phyloP scores from a whole-genome alignment of 805 yeast species.

The Ogataea henricii region DNA sequence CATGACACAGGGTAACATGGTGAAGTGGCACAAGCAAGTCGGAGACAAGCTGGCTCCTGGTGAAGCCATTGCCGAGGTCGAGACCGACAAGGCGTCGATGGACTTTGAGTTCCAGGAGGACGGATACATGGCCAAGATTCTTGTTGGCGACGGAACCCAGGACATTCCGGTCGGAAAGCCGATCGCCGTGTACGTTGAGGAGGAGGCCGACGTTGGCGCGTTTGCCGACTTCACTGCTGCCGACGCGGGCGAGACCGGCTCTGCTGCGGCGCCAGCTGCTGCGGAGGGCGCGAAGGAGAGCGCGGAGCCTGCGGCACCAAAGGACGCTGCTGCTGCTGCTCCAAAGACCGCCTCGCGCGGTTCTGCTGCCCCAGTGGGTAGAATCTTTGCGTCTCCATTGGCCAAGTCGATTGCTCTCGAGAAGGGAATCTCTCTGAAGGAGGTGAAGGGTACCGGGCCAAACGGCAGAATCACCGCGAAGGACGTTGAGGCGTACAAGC shows the following conservation, averaged over 20 bases:
- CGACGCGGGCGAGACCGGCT: conserved; percentile 64
- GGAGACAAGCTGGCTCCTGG: conserved; percentile 92
- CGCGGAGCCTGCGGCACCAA: no score
- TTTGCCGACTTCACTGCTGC: conserved; percentile 82
- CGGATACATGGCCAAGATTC: conserved; percentile 85
- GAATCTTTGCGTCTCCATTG: conserved; percentile 91
- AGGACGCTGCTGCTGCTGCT: conserved; percentile 26
- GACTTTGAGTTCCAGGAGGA: conserved; percentile 98
- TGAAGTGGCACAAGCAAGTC: conserved; percentile 83
- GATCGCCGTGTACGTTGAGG: conserved; percentile 94
- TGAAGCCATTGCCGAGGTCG: conserved; percentile 93
- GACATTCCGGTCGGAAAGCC: conserved; percentile 95
- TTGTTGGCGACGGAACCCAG: conserved; percentile 81
- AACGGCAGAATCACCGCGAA: conserved; percentile 89
- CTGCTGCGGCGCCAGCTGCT: conserved; percentile 37
- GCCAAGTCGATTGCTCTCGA: conserved; percentile 94
- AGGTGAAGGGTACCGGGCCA: conserved; percentile 91
- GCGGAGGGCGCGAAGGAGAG: conserved; percentile 30
- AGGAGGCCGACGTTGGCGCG: conserved; percentile 79
- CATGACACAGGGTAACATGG: conserved; percentile 94
- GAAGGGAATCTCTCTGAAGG: conserved; percentile 83
- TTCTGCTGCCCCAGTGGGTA: conserved; percentile 42
- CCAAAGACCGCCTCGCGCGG: conserved; percentile 9
- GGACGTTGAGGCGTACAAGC: conserved; percentile 71
- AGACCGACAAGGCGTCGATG: conserved; percentile 97